Conservation (phyloP, 306 rosid species). For the Fagus crenata region DNA sequence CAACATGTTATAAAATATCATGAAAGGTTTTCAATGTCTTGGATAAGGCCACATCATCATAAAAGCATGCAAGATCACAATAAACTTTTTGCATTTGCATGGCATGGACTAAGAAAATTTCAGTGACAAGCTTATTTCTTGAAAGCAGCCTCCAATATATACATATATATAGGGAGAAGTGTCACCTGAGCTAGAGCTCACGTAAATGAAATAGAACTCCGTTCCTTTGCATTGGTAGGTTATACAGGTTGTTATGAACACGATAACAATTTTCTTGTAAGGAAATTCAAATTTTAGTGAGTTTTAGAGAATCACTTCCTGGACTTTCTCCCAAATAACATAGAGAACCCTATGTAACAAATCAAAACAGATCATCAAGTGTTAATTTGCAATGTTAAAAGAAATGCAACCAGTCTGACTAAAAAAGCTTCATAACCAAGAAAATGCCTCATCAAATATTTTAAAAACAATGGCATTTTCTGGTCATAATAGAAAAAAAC, state of each 20-base stretch:
- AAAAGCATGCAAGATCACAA: not conserved
- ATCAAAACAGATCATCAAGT: constrained; percentile 10
- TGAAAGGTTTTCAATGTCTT: not conserved
- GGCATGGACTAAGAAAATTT: not conserved
- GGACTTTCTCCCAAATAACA: not conserved
- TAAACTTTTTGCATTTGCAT: not conserved
- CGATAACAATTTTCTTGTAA: not conserved
- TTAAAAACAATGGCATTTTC: not conserved
- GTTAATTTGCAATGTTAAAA: not conserved
- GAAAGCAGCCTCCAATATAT: not conserved
- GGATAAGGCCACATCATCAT: not conserved
- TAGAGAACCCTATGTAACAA: not conserved
- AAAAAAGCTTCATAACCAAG: not conserved
- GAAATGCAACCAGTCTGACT: not conserved
- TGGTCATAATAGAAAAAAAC: not conserved
- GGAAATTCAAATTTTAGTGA: constrained; percentile 14
- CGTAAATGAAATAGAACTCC: not conserved
- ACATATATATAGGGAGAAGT: no score
- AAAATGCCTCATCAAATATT: not conserved
- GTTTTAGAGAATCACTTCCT: constrained; percentile 20
- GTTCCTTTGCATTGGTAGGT: constrained; percentile 8
- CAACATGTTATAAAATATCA: not conserved
- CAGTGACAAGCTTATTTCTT: not conserved
- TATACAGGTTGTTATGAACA: not conserved
- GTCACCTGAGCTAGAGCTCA: no score